phyloP scores from a whole-genome alignment of 305 asterid genomes.

The Solanum hybrid region DNA sequence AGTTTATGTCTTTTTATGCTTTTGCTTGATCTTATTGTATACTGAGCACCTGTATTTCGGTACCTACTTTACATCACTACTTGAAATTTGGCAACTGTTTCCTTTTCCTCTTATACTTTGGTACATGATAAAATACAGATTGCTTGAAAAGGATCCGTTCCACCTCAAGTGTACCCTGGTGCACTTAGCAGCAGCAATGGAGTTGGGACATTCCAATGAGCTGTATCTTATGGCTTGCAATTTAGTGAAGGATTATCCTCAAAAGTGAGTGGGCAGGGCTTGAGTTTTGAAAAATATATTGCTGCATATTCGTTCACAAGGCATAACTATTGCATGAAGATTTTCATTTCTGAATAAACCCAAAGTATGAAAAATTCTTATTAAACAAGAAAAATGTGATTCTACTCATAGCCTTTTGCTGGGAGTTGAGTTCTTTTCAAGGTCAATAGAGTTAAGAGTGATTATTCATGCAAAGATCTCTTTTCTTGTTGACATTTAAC shows the following conservation, averaged over 20 bases:
- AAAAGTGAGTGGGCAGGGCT: constrained; percentile 54
- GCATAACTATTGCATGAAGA: background rate
- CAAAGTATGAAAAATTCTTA: background rate
- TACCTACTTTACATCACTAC: background rate
- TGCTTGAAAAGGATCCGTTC: constrained; percentile 98
- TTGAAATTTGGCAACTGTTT: background rate
- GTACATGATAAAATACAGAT: constrained; percentile 44
- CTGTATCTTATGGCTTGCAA: constrained; percentile 98
- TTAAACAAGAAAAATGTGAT: background rate
- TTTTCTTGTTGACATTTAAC: background rate
- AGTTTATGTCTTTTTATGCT: background rate
- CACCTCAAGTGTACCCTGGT: constrained; percentile 89
- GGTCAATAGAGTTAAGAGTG: background rate
- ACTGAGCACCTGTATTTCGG: constrained; percentile 7
- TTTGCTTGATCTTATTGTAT: background rate
- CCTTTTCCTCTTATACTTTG: background rate
- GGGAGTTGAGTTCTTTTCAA: background rate
- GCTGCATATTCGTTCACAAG: background rate
- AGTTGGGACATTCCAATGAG: constrained; percentile 95
- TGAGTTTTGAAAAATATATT: background rate
- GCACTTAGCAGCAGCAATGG: constrained; percentile 98
- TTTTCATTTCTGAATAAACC: background rate
- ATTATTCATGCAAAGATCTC: background rate
- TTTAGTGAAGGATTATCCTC: constrained; percentile 96
- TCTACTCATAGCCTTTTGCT: background rate